Base-by-base conservation (phyloP, 2,329 filamentous ascomycete genomes). In the Geosmithia flava region DNA sequence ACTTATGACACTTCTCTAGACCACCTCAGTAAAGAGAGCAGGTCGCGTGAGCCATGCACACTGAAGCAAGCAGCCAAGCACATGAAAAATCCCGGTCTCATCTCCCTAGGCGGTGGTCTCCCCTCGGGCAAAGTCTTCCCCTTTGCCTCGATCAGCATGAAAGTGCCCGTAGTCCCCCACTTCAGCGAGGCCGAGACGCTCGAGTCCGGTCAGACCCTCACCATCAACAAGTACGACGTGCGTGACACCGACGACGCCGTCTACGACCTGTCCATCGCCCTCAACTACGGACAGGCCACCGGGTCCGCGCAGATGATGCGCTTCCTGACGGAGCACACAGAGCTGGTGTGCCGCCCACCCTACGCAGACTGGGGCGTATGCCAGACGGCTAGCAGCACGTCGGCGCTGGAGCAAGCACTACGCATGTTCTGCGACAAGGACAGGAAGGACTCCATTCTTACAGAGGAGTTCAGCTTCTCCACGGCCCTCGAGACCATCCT, bases 281-380 rank as follows among this genome's bases (percentile, higher is more conserved):
- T 96, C 62, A 97, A 98, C 68, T 98, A 98, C 63, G 87, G 86
- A 33, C 89, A 95, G 67, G 83, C 89, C 8, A 81, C 81, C 17
- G 93, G 93, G 17, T 80, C 87, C 11, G 85, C 88, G 3, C 93
- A 95, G 67, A 73, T 98, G 63, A 70, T 96, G 53, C 82, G 93
- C 51, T 97, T 86, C 68, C 74, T 97, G 46, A 94, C 90, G 0
- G 93, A 98, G 70, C 93, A 97, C 67, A 95, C 90, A 0, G 91
- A 98, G 67, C 80, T 97, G 49, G 81, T 95, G 16, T 87, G 88
- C 64, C 75, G 80, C 52, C 90, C 91, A 16, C 87, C 87, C 0
- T 97, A 97, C 62, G 76, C 82, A 17, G 90, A 98, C 68, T 98
- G 93, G 93, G 75, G 79, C 53, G 87, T 87, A 57, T 83, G 81